Evolutionary conservation across 106 monocot genomes (phyloP), one percentile per base, ranked within the genome.

Genomic region (Iris macrosiphon): DNA sequence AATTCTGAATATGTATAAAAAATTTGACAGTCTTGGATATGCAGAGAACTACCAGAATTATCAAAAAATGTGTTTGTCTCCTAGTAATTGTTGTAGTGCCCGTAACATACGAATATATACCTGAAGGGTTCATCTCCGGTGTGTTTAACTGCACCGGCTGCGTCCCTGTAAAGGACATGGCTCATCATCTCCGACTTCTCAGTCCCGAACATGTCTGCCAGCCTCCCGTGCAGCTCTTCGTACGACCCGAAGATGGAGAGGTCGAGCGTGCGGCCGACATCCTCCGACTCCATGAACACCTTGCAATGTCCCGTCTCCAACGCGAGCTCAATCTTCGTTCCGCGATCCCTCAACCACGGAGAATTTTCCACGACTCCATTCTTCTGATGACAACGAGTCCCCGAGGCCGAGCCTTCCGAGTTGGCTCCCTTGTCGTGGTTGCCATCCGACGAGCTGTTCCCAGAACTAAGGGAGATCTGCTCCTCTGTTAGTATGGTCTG

Each of bases 241-340:
- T 68, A 68, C 2, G 73, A 73, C 15, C 51, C 50, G 25, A 78
- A 34, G 4, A 14, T 26, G 3, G 72, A 63, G 22, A 78, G 57
- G 16, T 72, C 72, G 4, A 78, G 66, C 9, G 50, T 68, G 34
- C 72, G 78, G 19, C 72, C 78, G 6, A 78, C 50, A 44, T 57
- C 40, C 13, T 78, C 78, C 5, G 63, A 69, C 33, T 73, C 64
- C 63, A 79, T 59, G 53, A 68, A 73, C 25, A 73, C 73, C 59
- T 79, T 79, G 34, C 79, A 79, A 31, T 72, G 77, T 14, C 57
- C 76, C 15, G 43, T 59, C 18, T 65, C 54, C 20, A 57, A 9
- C 15, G 44, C 57, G 17, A 24, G 13, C 30, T 55, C 63, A 35
- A 33, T 57, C 2, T 29, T 46, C 19, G 43, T 37, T 0, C 29